Evolutionary conservation across 2,329 filamentous ascomycete species (phyloP).

Genomic region (Cytospora mali): DNA sequence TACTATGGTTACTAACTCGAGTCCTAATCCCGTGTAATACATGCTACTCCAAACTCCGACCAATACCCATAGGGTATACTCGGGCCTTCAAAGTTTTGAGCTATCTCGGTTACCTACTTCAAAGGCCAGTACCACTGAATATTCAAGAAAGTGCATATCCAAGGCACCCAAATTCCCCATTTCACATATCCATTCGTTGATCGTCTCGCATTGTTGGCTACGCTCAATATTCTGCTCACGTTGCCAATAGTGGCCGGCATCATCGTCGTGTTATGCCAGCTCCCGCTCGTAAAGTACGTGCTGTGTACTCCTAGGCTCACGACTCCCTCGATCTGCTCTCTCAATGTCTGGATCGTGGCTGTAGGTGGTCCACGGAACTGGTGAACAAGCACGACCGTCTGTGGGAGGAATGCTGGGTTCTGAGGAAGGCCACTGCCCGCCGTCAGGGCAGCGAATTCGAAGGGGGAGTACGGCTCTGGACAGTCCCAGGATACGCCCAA

Average conservation of each 20-base stretch:
- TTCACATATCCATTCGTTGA: neutral
- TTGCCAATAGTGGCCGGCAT: slow-evolving; percentile 24
- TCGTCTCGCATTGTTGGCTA: slow-evolving; percentile 11
- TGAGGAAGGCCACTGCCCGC: slow-evolving; percentile 25
- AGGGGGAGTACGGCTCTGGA: slow-evolving; percentile 26
- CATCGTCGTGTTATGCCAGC: slow-evolving; percentile 26
- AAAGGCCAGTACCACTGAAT: neutral
- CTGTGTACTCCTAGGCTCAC: slow-evolving; percentile 28
- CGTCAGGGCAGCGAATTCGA: slow-evolving; percentile 12
- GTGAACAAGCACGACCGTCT: slow-evolving; percentile 29
- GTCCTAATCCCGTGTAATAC: no score
- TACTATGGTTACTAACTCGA: no score
- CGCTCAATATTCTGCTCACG: slow-evolving; percentile 18
- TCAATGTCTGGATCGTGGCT: slow-evolving; percentile 24
- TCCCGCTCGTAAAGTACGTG: slow-evolving; percentile 31
- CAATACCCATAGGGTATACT: no score
- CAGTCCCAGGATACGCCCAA: slow-evolving; percentile 22
- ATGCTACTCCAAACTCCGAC: no score
- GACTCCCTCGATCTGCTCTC: slow-evolving; percentile 25
- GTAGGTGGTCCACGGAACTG: slow-evolving; percentile 28
- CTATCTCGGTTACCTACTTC: no score
- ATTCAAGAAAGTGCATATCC: slow-evolving; percentile 7
- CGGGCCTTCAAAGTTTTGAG: no score
- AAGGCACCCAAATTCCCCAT: neutral
- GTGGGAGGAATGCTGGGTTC: slow-evolving; percentile 20